Conservation (phyloP, 2,329 filamentous ascomycete species). For the Cercospora janseana region DNA sequence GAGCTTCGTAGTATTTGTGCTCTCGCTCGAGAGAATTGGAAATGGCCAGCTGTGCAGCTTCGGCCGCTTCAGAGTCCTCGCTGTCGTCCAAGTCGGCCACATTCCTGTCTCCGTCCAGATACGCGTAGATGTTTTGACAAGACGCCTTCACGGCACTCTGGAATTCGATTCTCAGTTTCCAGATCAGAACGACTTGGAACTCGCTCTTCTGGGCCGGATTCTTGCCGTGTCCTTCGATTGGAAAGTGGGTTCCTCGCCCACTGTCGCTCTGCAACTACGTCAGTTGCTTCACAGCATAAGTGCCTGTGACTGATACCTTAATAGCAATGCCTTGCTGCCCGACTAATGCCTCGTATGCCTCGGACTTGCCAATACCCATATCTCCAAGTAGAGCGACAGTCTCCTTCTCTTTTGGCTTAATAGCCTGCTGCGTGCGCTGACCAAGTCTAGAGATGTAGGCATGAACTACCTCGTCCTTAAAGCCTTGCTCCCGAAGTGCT, state of each 20-base stretch:
- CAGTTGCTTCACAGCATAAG: background rate
- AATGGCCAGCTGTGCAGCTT: background rate
- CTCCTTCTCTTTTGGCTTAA: background rate
- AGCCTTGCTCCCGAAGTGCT: background rate
- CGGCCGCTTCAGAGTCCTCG: background rate
- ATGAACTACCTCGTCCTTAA: background rate
- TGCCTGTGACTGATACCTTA: background rate
- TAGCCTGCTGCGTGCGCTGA: background rate
- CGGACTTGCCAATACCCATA: conserved; percentile 12
- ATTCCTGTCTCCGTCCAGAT: background rate
- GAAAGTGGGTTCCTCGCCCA: conserved; percentile 15
- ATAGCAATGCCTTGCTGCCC: background rate
- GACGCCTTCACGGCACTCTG: background rate
- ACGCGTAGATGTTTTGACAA: background rate
- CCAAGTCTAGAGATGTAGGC: background rate
- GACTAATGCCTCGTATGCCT: conserved; percentile 3
- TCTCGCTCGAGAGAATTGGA: background rate
- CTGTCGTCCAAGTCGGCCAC: background rate
- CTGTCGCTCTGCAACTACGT: background rate
- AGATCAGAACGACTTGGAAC: conserved; percentile 1
- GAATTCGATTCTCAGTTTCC: background rate
- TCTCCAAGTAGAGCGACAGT: conserved; percentile 3
- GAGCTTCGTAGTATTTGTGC: background rate
- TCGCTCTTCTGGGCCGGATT: background rate
- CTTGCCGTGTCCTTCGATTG: conserved; percentile 13